These are phyloP conservation scores for Magnolia kwangsiensis DNA, from an alignment of 164 flowering plant species.

Conservation along the genomic window DNA sequence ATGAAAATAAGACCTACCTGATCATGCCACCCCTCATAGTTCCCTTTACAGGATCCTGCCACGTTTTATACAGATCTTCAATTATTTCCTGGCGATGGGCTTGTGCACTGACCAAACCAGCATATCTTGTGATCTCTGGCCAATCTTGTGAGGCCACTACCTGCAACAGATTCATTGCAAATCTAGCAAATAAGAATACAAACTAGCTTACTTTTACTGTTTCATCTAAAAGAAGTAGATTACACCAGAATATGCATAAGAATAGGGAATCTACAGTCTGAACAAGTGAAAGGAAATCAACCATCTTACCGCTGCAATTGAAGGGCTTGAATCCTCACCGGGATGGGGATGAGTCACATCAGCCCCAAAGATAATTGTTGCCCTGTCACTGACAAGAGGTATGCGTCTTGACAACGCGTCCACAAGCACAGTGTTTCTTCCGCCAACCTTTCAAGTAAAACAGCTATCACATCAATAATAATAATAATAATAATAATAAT, in stretches of 20 bases:
- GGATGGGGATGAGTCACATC: slow-evolving; percentile 99
- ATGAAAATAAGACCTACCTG: slow-evolving; percentile 7
- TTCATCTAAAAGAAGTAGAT: background rate
- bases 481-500: too few species aligned
- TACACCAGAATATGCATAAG: background rate
- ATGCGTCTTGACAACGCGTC: slow-evolving; percentile 86
- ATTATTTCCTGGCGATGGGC: slow-evolving; percentile 34
- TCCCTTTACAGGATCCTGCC: slow-evolving; percentile 26
- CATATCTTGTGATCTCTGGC: slow-evolving; percentile 28
- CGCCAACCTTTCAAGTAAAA: slow-evolving; percentile 48
- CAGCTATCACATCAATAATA: background rate
- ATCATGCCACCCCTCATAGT: slow-evolving; percentile 30
- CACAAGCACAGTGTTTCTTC: slow-evolving; percentile 79
- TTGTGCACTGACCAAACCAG: slow-evolving; percentile 30
- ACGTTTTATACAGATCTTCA: slow-evolving; percentile 25
- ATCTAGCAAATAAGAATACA: background rate
- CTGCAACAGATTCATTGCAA: background rate
- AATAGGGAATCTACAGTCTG: background rate
- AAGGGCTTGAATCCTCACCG: slow-evolving; percentile 93
- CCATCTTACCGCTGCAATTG: slow-evolving; percentile 78
- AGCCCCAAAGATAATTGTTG: slow-evolving; percentile 94
- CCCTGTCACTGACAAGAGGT: slow-evolving; percentile 74
- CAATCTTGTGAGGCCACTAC: slow-evolving; percentile 32
- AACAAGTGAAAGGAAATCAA: background rate
- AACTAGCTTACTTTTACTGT: background rate